These are phyloP conservation scores for Penicillium atrosanguineum DNA, from an alignment of 495 filamentous ascomycete species.

Conservation along the genomic window DNA sequence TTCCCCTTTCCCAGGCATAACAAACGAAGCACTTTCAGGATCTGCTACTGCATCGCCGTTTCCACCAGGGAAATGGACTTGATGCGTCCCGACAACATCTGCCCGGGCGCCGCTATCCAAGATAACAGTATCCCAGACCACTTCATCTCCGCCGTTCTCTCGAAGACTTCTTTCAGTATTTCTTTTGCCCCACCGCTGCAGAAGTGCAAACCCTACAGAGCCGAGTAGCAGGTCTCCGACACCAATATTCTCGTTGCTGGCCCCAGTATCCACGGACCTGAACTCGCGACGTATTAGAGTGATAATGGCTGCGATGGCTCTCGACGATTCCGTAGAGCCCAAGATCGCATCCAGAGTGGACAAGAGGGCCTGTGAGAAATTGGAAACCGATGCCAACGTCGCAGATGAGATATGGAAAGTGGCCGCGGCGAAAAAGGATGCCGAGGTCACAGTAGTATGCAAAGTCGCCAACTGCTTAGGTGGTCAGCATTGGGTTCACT, in stretches of 20 bases:
- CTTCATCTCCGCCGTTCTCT: slow-evolving; percentile 54
- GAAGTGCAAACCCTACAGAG: slow-evolving; percentile 65
- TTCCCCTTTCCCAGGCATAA: slow-evolving; percentile 40
- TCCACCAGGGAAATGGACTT: slow-evolving; percentile 24
- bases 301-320: slow-evolving; percentile 77
- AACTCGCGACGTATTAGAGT: slow-evolving; percentile 72
- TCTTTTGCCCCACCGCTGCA: slow-evolving; percentile 66
- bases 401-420: slow-evolving; percentile 70
- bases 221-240: slow-evolving; percentile 66
- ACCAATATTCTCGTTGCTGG: slow-evolving; percentile 59
- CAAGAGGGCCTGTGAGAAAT: slow-evolving; percentile 63
- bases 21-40: slow-evolving; percentile 32
- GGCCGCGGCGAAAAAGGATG: slow-evolving; percentile 65
- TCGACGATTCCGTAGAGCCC: slow-evolving; percentile 73
- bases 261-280: slow-evolving; percentile 56
- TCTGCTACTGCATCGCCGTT: slow-evolving; percentile 15
- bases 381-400: slow-evolving; percentile 57
- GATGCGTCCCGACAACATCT: slow-evolving; percentile 52
- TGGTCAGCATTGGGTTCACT: slow-evolving; percentile 5
- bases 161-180: slow-evolving; percentile 55
- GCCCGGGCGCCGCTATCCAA: slow-evolving; percentile 60
- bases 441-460: slow-evolving; percentile 60
- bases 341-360: slow-evolving; percentile 70
- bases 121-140: slow-evolving; percentile 79
- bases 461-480: slow-evolving; percentile 50